phyloP scores from a whole-genome alignment of 2,329 filamentous ascomycete genomes.

The Coniochaeta pulveracea region DNA sequence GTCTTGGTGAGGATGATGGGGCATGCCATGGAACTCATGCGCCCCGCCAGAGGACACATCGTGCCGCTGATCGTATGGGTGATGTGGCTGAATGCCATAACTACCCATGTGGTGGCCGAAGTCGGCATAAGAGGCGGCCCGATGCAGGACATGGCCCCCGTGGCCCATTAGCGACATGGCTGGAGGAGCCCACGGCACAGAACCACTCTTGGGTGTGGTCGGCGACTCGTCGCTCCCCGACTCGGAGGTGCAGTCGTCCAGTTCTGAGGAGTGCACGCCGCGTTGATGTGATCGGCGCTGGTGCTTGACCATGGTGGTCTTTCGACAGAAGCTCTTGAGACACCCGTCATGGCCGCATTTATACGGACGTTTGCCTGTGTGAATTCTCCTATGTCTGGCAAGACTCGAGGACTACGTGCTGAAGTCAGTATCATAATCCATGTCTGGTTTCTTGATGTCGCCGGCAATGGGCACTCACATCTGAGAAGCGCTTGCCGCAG shows the following conservation, averaged over 20 bases:
- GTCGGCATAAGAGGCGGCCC: slow-evolving; percentile 42
- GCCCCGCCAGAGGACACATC: slow-evolving; percentile 30
- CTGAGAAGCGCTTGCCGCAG: slow-evolving; percentile 59
- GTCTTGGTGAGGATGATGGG: slow-evolving; percentile 21
- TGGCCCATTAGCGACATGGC: slow-evolving; percentile 21
- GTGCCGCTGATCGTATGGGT: slow-evolving; percentile 33
- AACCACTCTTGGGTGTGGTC: slow-evolving; percentile 42
- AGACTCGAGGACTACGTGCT: slow-evolving; percentile 50
- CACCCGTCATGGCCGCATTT: slow-evolving; percentile 51
- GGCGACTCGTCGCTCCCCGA: slow-evolving; percentile 49
- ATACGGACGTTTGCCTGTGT: slow-evolving; percentile 57
- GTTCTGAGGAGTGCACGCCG: slow-evolving; percentile 42
- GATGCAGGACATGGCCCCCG: slow-evolving; percentile 30
- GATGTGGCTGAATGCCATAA: slow-evolving; percentile 26
- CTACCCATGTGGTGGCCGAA: slow-evolving; percentile 38
- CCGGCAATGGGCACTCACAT: slow-evolving; percentile 35
- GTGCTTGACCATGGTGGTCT: slow-evolving; percentile 62
- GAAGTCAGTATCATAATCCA: slow-evolving; percentile 17
- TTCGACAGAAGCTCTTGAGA: slow-evolving; percentile 59
- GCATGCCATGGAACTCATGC: slow-evolving; percentile 30
- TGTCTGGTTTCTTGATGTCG: background rate
- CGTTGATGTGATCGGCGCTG: slow-evolving; percentile 51
- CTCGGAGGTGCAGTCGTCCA: slow-evolving; percentile 43
- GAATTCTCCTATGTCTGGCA: slow-evolving; percentile 53
- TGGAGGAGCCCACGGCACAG: slow-evolving; percentile 39